Percentiles rank a stretch among this genome's conserved stretches.
phyloP scores from a whole-genome alignment of 768 basidiomycete genomes.

The Suillus americanus region DNA sequence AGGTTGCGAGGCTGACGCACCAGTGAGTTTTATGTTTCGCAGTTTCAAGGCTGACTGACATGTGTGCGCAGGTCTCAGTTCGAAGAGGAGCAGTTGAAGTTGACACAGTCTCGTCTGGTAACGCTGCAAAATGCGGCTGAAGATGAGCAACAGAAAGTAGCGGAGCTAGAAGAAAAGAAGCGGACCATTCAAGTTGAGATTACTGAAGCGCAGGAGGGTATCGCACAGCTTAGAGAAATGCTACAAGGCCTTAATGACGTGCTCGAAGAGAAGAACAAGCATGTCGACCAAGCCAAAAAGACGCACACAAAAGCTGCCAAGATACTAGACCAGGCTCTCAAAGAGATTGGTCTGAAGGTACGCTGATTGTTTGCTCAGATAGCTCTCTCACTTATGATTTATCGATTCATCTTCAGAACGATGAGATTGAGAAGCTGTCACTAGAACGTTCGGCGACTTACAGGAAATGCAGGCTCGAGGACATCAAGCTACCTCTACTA shows the following conservation, averaged over 20 bases:
- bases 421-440: slow-evolving; percentile 87
- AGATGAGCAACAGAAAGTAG: slow-evolving; percentile 54
- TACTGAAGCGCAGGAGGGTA: slow-evolving; percentile 49
- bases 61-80: slow-evolving; percentile 63
- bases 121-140: slow-evolving; percentile 51
- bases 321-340: slow-evolving; percentile 81
- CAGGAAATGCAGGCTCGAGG: slow-evolving; percentile 91
- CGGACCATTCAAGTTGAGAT: slow-evolving; percentile 59
- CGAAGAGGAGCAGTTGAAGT: slow-evolving; percentile 71
- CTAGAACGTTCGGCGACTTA: slow-evolving; percentile 86
- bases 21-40: slow-evolving; percentile 54
- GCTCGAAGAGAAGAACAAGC: slow-evolving; percentile 71
- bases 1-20: slow-evolving; percentile 82
- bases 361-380: slow-evolving; percentile 23
- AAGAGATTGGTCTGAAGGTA: slow-evolving; percentile 85
- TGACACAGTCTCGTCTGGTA: slow-evolving; percentile 60
- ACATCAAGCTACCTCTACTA: slow-evolving; percentile 78
- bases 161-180: slow-evolving; percentile 55
- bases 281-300: slow-evolving; percentile 75
- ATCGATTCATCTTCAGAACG: slow-evolving; percentile 48
- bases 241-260: slow-evolving; percentile 59
- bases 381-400: not conserved
- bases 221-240: slow-evolving; percentile 59
- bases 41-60: not conserved
- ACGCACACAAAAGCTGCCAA: slow-evolving; percentile 68